Conservation (phyloP, 768 basidiomycete species). For the Cytidiella melzeri region DNA sequence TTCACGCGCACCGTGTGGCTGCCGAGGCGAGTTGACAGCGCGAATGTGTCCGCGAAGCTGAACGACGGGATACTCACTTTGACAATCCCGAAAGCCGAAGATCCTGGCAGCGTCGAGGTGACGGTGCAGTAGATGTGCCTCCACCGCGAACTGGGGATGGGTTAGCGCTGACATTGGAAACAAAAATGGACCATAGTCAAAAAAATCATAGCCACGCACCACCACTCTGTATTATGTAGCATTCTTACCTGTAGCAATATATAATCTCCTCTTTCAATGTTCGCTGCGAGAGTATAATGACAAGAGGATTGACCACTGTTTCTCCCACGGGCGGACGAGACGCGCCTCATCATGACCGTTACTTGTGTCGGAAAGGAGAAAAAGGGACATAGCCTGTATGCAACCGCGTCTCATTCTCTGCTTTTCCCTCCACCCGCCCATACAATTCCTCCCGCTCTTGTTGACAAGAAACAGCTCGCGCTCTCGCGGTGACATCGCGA, state of each 20-base stretch:
- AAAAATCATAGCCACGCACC: too few species aligned
- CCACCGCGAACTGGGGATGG: too few species aligned
- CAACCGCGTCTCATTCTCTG: constrained; percentile 10
- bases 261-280: not conserved
- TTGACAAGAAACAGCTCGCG: not conserved
- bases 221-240: too few species aligned
- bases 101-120: constrained; percentile 50
- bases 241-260: too few species aligned
- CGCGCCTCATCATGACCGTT: constrained; percentile 15
- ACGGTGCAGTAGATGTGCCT: constrained; percentile 28
- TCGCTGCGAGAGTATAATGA: not conserved
- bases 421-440: constrained; percentile 4
- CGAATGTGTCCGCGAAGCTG: constrained; percentile 56
- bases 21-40: constrained; percentile 53
- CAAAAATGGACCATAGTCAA: too few species aligned
- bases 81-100: constrained; percentile 53
- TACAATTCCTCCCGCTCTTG: constrained; percentile 1
- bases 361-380: constrained; percentile 9
- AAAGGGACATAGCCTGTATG: constrained; percentile 6
- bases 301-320: not conserved
- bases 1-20: constrained; percentile 73
- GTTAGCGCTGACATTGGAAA: too few species aligned
- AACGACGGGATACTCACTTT: constrained; percentile 65
- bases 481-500: not conserved
- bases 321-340: constrained; percentile 12